Conservation (phyloP, 352 stramenopile species). For the Phytopythium litorale region DNA sequence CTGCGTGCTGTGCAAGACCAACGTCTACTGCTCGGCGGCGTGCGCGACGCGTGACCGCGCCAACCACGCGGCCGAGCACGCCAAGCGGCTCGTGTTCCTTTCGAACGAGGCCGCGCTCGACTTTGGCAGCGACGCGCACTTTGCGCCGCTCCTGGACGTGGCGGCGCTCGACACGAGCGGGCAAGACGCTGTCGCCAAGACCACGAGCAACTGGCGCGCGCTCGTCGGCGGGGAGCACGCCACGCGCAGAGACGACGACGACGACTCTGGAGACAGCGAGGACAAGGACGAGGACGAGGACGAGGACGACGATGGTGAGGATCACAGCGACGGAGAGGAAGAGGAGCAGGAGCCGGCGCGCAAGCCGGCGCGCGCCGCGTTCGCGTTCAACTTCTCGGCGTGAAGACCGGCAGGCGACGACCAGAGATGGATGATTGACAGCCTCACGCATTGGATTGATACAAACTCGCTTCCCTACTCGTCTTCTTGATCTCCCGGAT, state of each 20-base stretch:
- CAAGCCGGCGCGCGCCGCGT: conserved; percentile 15
- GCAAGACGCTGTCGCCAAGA: conserved; percentile 31
- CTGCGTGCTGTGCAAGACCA: conserved; percentile 75
- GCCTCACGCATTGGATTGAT: not conserved
- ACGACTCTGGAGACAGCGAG: conserved; percentile 17
- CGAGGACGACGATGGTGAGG: conserved; percentile 5
- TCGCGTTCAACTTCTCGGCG: conserved; percentile 41
- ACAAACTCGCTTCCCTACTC: not conserved
- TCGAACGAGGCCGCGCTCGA: conserved; percentile 45
- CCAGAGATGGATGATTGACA: too few species aligned
- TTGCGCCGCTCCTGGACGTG: conserved; percentile 36
- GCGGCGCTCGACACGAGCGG: conserved; percentile 25
- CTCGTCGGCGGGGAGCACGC: conserved; percentile 16
- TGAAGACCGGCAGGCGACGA: not conserved
- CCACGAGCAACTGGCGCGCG: conserved; percentile 41
- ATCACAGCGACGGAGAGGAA: conserved; percentile 14
- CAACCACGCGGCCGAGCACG: conserved; percentile 61
- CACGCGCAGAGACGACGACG: conserved; percentile 14
- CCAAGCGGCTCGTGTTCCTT: conserved; percentile 63
- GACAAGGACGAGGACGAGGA: conserved; percentile 17
- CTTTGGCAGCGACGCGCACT: conserved; percentile 67
- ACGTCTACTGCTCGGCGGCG: conserved; percentile 65
- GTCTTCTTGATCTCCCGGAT: not conserved
- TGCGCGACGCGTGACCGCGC: conserved; percentile 38
- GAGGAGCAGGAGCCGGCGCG: conserved; percentile 10